Percentiles rank a stretch among this genome's conserved stretches.
phyloP scores from a whole-genome alignment of 192 early-diverging fungal species.

The Podila minutissima region DNA sequence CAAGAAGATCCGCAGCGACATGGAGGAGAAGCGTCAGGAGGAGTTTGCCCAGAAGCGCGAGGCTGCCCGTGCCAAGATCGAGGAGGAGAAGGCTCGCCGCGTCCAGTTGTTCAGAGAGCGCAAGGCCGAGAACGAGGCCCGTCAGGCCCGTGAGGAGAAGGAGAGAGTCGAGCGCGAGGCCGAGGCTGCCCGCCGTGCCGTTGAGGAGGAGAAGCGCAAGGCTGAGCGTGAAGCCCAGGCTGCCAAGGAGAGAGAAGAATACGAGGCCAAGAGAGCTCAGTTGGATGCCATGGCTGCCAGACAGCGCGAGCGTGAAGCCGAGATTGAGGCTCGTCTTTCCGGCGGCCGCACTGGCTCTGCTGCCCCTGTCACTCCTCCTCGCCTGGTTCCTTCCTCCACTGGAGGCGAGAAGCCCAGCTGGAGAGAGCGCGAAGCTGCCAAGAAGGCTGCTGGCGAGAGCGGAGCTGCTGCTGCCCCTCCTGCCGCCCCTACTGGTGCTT shows the following conservation, averaged over 20 bases:
- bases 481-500: conserved; percentile 14
- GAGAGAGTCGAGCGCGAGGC: conserved; percentile 50
- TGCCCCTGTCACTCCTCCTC: conserved; percentile 35
- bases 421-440: conserved; percentile 45
- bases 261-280: conserved; percentile 43
- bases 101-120: conserved; percentile 67
- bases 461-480: conserved; percentile 4
- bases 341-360: conserved; percentile 33
- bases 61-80: conserved; percentile 70
- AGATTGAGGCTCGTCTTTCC: conserved; percentile 55
- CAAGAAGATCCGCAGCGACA: conserved; percentile 64
- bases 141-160: conserved; percentile 54
- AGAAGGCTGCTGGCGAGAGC: conserved; percentile 20
- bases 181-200: conserved; percentile 42
- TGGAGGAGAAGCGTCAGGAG: conserved; percentile 67
- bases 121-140: conserved; percentile 59
- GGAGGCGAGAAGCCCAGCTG: conserved; percentile 44
- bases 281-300: conserved; percentile 61
- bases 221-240: conserved; percentile 56
- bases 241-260: conserved; percentile 54
- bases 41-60: conserved; percentile 63
- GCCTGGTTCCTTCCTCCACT: conserved; percentile 28
- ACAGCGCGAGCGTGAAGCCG: conserved; percentile 58
- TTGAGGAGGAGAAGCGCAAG: conserved; percentile 59
- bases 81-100: conserved; percentile 76